Evolutionary conservation across 495 filamentous ascomycete genomes (phyloP).

Genomic region (Trichocladium antarcticum): DNA sequence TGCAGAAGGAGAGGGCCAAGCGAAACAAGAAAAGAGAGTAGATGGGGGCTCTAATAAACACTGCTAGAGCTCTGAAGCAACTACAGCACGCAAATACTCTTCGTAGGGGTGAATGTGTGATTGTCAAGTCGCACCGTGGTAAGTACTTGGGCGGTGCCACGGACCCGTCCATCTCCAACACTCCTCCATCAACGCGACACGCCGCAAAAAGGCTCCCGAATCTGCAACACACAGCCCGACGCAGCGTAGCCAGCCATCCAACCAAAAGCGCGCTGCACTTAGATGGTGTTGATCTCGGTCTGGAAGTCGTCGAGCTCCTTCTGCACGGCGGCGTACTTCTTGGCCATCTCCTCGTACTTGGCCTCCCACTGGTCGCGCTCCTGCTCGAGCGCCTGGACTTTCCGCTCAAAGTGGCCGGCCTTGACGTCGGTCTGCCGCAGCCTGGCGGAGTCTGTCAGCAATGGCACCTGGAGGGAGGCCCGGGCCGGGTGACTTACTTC

Average conservation of each 20-base stretch:
- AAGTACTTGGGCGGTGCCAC: conserved; percentile 3
- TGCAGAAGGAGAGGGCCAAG: conserved; percentile 55
- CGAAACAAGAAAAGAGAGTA: conserved; percentile 32
- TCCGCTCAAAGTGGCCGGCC: conserved; percentile 97
- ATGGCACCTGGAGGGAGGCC: neutral
- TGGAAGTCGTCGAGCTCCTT: conserved; percentile 88
- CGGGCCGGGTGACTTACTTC: conserved; percentile 58
- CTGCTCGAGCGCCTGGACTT: conserved; percentile 89
- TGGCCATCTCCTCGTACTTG: conserved; percentile 92
- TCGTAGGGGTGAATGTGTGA: conserved; percentile 3
- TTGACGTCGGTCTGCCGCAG: conserved; percentile 98
- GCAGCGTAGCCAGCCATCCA: conserved; percentile 1
- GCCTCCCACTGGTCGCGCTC: conserved; percentile 83
- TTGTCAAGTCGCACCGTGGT: conserved; percentile 4
- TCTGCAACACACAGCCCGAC: conserved; percentile 4
- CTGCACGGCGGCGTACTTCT: conserved; percentile 74
- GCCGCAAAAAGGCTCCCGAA: neutral
- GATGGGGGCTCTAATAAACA: neutral
- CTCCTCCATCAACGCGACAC: conserved; percentile 3
- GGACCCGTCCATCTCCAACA: conserved; percentile 1
- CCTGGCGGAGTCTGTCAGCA: conserved; percentile 37
- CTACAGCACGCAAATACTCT: neutral
- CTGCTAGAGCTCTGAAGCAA: neutral
- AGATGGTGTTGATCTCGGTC: conserved; percentile 82
- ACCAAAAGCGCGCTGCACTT: conserved; percentile 24